These are phyloP conservation scores for Adansonia grandidieri DNA, from an alignment of 441 rosid genomes.

Conservation along the genomic window DNA sequence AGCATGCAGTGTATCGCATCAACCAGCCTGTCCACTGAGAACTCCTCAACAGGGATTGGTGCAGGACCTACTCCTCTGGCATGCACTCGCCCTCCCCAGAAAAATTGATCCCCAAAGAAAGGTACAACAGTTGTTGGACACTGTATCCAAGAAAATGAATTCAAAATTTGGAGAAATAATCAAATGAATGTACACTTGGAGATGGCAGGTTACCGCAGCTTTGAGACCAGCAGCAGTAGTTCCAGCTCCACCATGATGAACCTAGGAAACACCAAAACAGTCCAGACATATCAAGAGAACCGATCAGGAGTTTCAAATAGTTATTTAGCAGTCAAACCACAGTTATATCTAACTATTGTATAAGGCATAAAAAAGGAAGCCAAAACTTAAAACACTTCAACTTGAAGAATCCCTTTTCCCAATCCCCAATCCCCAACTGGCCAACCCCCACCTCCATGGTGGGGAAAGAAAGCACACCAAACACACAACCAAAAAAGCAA, in stretches of 20 bases:
- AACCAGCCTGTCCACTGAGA: slow-evolving; percentile 71
- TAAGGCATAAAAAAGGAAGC: background rate
- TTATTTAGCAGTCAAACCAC: background rate
- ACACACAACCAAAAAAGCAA: no score
- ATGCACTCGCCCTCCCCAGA: slow-evolving; percentile 93
- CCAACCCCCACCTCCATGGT: background rate
- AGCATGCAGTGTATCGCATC: slow-evolving; percentile 80
- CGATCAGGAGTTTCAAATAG: background rate
- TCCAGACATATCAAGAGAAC: background rate
- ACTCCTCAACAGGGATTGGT: slow-evolving; percentile 92
- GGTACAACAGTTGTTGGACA: slow-evolving; percentile 96
- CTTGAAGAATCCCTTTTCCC: background rate
- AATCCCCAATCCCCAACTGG: background rate
- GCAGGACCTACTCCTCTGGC: slow-evolving; percentile 90
- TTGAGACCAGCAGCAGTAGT: slow-evolving; percentile 97
- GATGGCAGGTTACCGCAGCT: slow-evolving; percentile 66
- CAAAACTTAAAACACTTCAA: background rate
- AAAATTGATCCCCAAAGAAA: slow-evolving; percentile 96
- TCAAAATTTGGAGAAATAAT: background rate
- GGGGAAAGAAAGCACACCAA: background rate
- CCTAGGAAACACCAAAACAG: slow-evolving; percentile 43
- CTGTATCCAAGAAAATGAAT: slow-evolving; percentile 36
- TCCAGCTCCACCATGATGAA: slow-evolving; percentile 99
- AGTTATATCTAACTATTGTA: no score
- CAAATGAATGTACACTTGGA: background rate